Evolutionary conservation across 73 alveolate genomes (phyloP), one percentile per base, ranked within the genome.

Genomic region (Paramecium biaurelia): DNA sequence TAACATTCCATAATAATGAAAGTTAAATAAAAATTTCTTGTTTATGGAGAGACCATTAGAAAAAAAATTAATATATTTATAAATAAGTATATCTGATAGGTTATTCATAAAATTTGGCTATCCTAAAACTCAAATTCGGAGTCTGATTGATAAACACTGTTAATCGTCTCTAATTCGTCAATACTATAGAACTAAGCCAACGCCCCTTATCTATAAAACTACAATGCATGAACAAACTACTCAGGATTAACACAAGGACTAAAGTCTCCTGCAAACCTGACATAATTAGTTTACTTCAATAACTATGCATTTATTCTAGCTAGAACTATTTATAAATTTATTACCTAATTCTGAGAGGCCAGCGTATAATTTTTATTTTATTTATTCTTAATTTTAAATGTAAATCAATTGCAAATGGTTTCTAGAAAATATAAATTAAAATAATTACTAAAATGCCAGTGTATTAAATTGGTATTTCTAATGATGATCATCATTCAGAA

Each of bases 161-260:
- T 63, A 32, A 63, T 63, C 4, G 84, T 63, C 45, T 63, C 84
- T 26, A 63, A 63, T 5, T 63, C 84, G 12, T 63, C 84, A 63
- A 63, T 63, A 30, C 84, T 63, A 32, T 30, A 63, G 45, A 63
- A 63, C 26, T 63, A 32, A 11, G 84, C 43, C 21, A 63, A 26
- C 2, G 84, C 84, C 5, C 84, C 84, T 32, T 30, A 11, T 63
- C 84, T 63, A 32, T 63, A 63, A 12, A 63, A 26, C 28, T 63
- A 63, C 15, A 63, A 12, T 2, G 84, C 84, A 26, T 63, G 84
- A 63, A 63, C 11, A 32, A 63, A 63, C 47, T 63, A 26, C 6
- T 63, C 84, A 30, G 84, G 84, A 24, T 63, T 63, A 23, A 63
- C 84, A 63, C 84, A 63, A 63, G 26, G 34, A 63, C 45, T 63